Conservation (phyloP, 2,329 filamentous ascomycete species). For the Alternaria triticimaculans region DNA sequence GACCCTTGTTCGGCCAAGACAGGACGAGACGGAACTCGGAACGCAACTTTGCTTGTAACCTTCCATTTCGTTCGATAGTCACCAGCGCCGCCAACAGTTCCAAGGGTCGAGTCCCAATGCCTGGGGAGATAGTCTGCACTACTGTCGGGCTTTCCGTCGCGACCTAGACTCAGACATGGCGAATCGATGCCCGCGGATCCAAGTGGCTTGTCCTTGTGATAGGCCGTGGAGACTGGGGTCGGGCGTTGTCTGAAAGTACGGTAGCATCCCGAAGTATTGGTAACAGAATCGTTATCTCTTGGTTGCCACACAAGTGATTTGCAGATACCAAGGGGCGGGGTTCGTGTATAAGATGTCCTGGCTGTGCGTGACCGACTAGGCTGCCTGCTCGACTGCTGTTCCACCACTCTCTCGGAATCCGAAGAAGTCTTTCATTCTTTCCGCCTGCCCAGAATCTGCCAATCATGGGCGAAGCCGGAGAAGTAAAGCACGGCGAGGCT, state of each 20-base stretch:
- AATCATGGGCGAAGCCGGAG: conserved; percentile 28
- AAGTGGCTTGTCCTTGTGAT: neutral
- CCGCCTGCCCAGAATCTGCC: neutral
- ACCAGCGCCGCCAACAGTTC: conserved; percentile 28
- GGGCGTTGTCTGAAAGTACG: neutral
- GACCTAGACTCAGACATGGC: neutral
- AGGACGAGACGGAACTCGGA: conserved; percentile 31
- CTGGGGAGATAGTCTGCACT: neutral
- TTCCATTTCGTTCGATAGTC: conserved; percentile 22
- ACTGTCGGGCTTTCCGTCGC: neutral
- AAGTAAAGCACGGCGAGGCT: conserved; percentile 18
- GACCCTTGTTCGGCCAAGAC: conserved; percentile 18
- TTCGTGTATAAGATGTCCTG: conserved; percentile 24
- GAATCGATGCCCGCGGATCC: neutral
- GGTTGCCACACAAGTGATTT: conserved; percentile 20
- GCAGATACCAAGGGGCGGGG: conserved; percentile 12
- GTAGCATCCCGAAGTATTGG: conserved; percentile 1
- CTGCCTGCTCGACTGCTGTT: neutral
- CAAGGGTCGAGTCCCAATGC: conserved; percentile 15
- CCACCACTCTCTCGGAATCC: neutral
- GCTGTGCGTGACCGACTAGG: conserved; percentile 1
- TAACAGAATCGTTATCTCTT: conserved; percentile 27
- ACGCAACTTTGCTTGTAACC: conserved; percentile 23
- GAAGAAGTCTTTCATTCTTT: neutral
- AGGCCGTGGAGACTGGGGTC: neutral